Base-by-base conservation (phyloP, 2,329 filamentous ascomycete species). In the Trichophyton mentagrophytes region DNA sequence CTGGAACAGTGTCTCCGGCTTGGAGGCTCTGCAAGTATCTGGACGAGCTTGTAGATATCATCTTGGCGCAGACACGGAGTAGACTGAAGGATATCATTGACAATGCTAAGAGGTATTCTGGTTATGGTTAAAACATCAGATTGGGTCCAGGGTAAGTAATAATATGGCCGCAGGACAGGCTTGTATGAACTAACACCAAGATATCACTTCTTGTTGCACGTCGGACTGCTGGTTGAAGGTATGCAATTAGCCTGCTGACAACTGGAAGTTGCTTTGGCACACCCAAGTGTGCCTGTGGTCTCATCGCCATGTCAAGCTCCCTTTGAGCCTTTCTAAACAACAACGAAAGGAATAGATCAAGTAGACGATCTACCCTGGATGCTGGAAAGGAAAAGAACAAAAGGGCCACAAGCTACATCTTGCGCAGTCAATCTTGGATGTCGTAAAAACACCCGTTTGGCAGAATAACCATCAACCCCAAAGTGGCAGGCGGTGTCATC, bases 101-200 rank as follows among this genome's bases (percentile, higher is more conserved):
- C 55, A 2, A 53, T 61, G 8, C 57, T 42, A 22, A 46, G 11
- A 2, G 63, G 61, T 11, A 65, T 62, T 27, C 64, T 65, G 22
- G 22, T 22, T 22, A 40, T 44, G 17, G 8, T 6, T 30, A 47
- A 17, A 3, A 9, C 17, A 42, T 25, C 25, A 36, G 51, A 11
- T 38, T 15, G 0, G 3, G 25, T 11, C n/a, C 3, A 55, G 7
- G 30, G 5, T 13, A 13, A 22, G 27, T 15, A 53, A 30, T 30
- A 30, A 30, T 30, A 25, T 13, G 7, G 49, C 38, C 15, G 8
- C 22, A 42, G n/a, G 8, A 38, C 20, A 57, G n/a, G 11, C 9
- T 36, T 5, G n/a, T 27, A 42, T 36, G 15, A 6, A 61, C 61
- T 58, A 17, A 64, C 63, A 62, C 60, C 33, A 64, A 42, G 22